Conservation (phyloP, 768 basidiomycete genomes). For the Suillus spraguei region DNA sequence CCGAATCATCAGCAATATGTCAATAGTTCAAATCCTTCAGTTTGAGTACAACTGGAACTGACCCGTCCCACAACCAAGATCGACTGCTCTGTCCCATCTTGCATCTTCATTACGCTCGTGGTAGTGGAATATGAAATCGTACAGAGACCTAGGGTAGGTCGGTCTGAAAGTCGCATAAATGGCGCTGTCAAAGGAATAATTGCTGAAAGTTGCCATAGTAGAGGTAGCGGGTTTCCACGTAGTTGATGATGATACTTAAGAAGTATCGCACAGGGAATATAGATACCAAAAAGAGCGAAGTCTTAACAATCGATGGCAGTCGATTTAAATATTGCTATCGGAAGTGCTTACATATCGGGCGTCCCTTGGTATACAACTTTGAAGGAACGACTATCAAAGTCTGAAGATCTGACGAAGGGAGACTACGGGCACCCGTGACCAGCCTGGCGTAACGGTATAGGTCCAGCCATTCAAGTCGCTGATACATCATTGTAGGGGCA, state of each 20-base stretch:
- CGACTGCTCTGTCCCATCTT: constrained; percentile 62
- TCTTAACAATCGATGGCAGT: background rate
- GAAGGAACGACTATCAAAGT: too few species aligned
- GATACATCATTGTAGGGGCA: background rate
- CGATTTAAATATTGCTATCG: background rate
- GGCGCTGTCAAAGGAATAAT: constrained; percentile 65
- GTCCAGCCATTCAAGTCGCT: background rate
- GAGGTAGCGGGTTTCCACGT: background rate
- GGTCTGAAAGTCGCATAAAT: constrained; percentile 72
- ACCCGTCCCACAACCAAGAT: constrained; percentile 87
- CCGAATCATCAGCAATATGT: background rate
- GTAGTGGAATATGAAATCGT: constrained; percentile 61
- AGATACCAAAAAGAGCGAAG: constrained; percentile 1
- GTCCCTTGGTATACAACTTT: background rate
- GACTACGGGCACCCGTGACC: too few species aligned
- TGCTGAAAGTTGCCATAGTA: constrained; percentile 76
- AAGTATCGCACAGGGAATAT: background rate
- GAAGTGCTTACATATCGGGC: background rate
- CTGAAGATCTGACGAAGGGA: background rate
- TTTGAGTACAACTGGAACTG: constrained; percentile 13
- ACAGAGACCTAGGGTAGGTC: constrained; percentile 69
- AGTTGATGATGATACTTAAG: background rate
- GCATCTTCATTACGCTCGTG: constrained; percentile 39
- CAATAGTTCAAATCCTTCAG: background rate
- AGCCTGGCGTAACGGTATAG: too few species aligned